A percentile compares a stretch with the other conserved stretches of the same genome.
Conservation (phyloP, 345 rosid genomes). For the Hevea brasiliensis region DNA sequence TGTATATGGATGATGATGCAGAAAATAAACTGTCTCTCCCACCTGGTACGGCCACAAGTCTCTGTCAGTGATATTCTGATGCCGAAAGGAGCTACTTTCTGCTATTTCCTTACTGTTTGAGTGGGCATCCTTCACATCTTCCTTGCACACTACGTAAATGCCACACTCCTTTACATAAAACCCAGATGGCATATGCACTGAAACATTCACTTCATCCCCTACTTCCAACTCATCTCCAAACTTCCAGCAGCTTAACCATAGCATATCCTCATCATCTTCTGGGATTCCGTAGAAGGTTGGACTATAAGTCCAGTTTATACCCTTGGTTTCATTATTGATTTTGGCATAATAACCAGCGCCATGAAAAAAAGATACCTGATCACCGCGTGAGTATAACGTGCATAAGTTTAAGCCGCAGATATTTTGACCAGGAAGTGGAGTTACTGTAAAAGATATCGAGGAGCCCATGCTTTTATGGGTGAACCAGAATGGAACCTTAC, state of each 20-base stretch:
- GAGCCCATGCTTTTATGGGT: not conserved
- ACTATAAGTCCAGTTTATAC: slow-evolving; percentile 14
- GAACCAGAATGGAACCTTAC: not conserved
- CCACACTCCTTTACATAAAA: slow-evolving; percentile 9
- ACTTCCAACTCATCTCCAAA: slow-evolving; percentile 6
- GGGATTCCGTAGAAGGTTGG: slow-evolving; percentile 14
- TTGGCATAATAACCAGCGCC: slow-evolving; percentile 14
- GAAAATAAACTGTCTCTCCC: slow-evolving; percentile 7
- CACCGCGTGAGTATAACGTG: not conserved
- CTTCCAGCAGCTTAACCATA: slow-evolving; percentile 20
- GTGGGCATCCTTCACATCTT: not conserved
- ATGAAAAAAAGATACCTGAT: not conserved
- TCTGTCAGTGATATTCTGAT: slow-evolving; percentile 3
- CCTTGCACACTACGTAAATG: slow-evolving; percentile 1
- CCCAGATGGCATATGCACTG: slow-evolving; percentile 8
- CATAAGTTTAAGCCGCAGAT: slow-evolving; percentile 6
- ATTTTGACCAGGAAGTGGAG: not conserved
- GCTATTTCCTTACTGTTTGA: not conserved
- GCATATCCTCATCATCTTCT: slow-evolving; percentile 13
- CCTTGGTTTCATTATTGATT: slow-evolving; percentile 6
- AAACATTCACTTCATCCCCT: slow-evolving; percentile 12
- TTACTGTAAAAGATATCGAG: not conserved
- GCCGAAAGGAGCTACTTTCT: not conserved
- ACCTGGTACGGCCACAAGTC: slow-evolving; percentile 4
- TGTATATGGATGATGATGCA: slow-evolving; percentile 17